Base-by-base conservation (phyloP, 768 basidiomycete genomes). In the Cantharellus anzutake region DNA sequence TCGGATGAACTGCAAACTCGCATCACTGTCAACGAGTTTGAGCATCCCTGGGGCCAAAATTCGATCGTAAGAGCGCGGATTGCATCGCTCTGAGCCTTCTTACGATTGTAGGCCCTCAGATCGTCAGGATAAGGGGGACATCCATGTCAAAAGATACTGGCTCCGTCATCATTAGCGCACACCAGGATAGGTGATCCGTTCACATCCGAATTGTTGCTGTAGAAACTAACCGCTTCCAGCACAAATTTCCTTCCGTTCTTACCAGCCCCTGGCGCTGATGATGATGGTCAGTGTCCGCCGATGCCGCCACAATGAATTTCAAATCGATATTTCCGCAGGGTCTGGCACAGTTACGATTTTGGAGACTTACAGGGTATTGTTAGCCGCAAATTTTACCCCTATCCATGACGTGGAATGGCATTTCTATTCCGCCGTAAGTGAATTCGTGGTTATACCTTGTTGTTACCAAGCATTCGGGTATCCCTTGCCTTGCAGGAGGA, bases 31-130 rank as follows among this genome's bases (percentile, higher is more conserved):
- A 71, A 74, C 35, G 88, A 89, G 69, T 90, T 91, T 65, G 60
- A 72, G 56, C 89, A 92, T 68, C 71, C 79, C 2, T 92, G 90
- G 91, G 83, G 82, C 5, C 92, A 96, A 74, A 83, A 85, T 69
- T 78, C 78, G 57, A 80, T 88, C 62, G 82, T 84, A 67, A 61
- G 80, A 68, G 4, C 20, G 20, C 20, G 20, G 20, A 29, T 29
- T 29, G 20, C 20, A 29, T 29, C 20, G 20, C 20, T 29, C 20
- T 29, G 20, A 29, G 20, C 20, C 20, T 29, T 29, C 20, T 29
- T 29, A 29, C 20, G 20, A 29, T 29, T 11, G 29, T 48, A 48
- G 42, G 57, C 52, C 50, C 42, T 64, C 65, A 89, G 86, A 81
- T 92, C 65, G 75, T 80, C 55, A 78, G 78, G 66, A 84, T 92